Evolutionary conservation across 2,329 filamentous ascomycete genomes (phyloP), one percentile per base, ranked within the genome.

Genomic region (Chaetoscypha palmicola): DNA sequence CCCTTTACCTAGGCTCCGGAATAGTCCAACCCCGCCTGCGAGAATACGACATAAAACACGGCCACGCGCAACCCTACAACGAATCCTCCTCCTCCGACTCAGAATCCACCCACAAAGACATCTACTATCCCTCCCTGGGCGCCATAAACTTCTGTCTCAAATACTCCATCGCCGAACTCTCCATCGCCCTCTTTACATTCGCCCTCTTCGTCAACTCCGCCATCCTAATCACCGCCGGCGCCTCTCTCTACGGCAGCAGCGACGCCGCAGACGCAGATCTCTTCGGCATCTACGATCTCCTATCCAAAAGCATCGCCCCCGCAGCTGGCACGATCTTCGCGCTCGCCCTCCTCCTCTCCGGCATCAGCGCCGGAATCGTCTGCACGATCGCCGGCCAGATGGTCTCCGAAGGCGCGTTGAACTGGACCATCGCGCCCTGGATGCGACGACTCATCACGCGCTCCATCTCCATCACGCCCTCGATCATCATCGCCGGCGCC

Each of bases 371-470:
- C 0, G 88, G 88, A 4, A 86, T 94, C 26, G 83, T 94, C 2
- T 94, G 88, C 66, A 94, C 89, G 1, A 92, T 94, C 54, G 77
- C 88, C 0, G 88, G 88, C 0, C 88, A 94, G 62, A 92, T 94
- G 81, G 83, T 94, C 17, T 82, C 79, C 50, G 88, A 94, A 62
- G 88, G 88, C 5, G 86, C 88, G 48, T 63, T 94, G 34, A 77
- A 79, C 36, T 89, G 86, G 84, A 77, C 67, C 4, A 64, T 90
- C 23, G 72, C 72, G 48, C 88, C 88, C 0, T 94, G 88, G 88
- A 58, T 90, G 8, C 81, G 88, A 2, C 75, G 88, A 9, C 72
- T 94, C 3, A 64, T 91, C 38, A 94, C 88, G 0, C 76, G 88
- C 20, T 77, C 74, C 38, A 86, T 94, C 61, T 87, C 83, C 58